Base-by-base conservation (phyloP, 2,329 filamentous ascomycete species). In the Grosmannia penicillata region DNA sequence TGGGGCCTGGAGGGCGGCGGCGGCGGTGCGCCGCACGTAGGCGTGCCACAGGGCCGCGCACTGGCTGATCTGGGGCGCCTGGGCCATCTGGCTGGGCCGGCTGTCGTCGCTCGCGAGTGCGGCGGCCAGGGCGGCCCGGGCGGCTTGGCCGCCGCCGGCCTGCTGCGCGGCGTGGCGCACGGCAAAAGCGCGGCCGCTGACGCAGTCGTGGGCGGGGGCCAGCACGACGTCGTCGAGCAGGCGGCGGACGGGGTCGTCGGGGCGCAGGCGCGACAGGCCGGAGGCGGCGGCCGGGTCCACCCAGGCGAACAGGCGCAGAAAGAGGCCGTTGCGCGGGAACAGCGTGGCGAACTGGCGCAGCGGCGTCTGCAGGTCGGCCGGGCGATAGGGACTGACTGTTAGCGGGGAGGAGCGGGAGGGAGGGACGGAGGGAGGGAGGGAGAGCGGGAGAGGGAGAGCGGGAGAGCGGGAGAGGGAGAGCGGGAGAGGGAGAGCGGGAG, bases 271-370 rank as follows among this genome's bases (percentile, higher is more conserved):
- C 6, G 42, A 33, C n/a, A 46, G 32, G 14, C 42, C 44, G 31
- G 46, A 45, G 14, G 43, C 28, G 2, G 39, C 24, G 2, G 74
- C 66, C 8, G 49, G 43, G 52, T 89, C 78, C 44, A 82, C 77
- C 64, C 78, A 82, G n/a, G 76, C 70, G 45, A 80, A 80, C 0
- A 91, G 59, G 1, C 70, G 64, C 1, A 93, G 66, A 44, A 95
- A 78, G 6, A 84, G 65, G 2, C 75, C 82, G 58, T 94, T 95
- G 35, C 65, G 63, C 0, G 86, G 84, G 53, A 86, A 93, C 7
- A 60, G 53, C 0, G 50, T 48, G 18, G 91, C 62, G 44, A 78
- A 81, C 3, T 63, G 58, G 5, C 62, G 57, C 1, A 94, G 59
- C 11, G 77, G 61, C 8, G 67, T 57, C 31, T 81, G 76, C 25